These are phyloP conservation scores for Dipteronia dyeriana DNA, from an alignment of 345 rosid species.

Conservation along the genomic window DNA sequence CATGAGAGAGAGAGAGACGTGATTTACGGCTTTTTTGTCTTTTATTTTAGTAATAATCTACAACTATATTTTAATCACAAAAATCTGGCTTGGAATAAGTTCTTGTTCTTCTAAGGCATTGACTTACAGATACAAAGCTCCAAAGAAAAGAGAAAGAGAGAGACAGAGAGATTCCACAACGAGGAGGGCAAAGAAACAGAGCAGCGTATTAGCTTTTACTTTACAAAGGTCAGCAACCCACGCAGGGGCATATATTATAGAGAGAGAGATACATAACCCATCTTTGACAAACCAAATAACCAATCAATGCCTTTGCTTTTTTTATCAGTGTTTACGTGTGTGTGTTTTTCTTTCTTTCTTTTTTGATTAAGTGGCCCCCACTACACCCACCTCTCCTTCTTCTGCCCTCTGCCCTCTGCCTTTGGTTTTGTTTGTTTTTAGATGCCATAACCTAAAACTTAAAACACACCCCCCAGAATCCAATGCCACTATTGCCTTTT, in stretches of 20 bases:
- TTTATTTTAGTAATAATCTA: neutral
- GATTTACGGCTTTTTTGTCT: slow-evolving; percentile 56
- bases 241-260: neutral
- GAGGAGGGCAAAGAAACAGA: slow-evolving; percentile 45
- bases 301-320: slow-evolving; percentile 21
- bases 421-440: no score
- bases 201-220: slow-evolving; percentile 43
- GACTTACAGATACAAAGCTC: slow-evolving; percentile 41
- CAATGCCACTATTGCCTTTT: slow-evolving; percentile 29
- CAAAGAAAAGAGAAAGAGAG: neutral
- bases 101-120: slow-evolving; percentile 39
- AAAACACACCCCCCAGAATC: slow-evolving; percentile 25
- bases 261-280: neutral
- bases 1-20: slow-evolving; percentile 32
- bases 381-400: neutral
- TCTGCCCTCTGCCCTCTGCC: neutral
- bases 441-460: no score
- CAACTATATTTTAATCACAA: slow-evolving; percentile 1
- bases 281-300: slow-evolving; percentile 21
- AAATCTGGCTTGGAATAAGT: slow-evolving; percentile 40
- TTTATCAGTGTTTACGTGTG: slow-evolving; percentile 38
- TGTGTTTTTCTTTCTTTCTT: slow-evolving; percentile 28
- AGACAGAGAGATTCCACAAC: slow-evolving; percentile 60
- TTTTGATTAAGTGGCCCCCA: slow-evolving; percentile 32
- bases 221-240: slow-evolving; percentile 51